Percentiles rank a stretch among this genome's conserved stretches.
Conservation (phyloP, 169 alveolate genomes). For the Cryptosporidium canis region DNA sequence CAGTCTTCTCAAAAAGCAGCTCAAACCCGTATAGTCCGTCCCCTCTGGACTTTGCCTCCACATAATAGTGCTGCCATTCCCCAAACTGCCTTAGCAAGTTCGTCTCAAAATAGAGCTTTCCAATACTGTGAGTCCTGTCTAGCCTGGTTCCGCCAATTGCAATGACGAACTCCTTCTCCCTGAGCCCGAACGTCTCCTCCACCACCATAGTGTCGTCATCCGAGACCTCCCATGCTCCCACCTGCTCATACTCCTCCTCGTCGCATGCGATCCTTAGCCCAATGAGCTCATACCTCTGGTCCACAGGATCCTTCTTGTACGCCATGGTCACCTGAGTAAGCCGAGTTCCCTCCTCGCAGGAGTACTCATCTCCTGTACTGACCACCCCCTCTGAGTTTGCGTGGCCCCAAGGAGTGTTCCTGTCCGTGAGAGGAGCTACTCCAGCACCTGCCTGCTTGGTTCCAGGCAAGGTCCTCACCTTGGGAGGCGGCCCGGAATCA, state of each 20-base stretch:
- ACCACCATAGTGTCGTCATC: background rate
- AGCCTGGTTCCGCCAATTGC: constrained; percentile 55
- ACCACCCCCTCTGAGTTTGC: constrained; percentile 68
- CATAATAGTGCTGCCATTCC: constrained; percentile 70
- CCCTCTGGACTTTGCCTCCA: constrained; percentile 60
- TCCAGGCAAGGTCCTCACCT: constrained; percentile 43
- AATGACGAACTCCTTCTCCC: constrained; percentile 32
- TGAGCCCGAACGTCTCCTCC: constrained; percentile 51
- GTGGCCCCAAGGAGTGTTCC: constrained; percentile 73
- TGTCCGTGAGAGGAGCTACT: constrained; percentile 61
- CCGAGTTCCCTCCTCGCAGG: constrained; percentile 59
- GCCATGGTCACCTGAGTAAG: constrained; percentile 47
- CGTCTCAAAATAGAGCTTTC: constrained; percentile 54
- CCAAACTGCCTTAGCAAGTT: constrained; percentile 66
- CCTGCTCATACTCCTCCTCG: constrained; percentile 54
- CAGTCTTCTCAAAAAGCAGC: constrained; percentile 65
- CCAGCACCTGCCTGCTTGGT: constrained; percentile 32
- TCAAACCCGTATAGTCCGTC: constrained; percentile 53
- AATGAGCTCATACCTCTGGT: background rate
- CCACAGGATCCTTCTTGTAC: background rate
- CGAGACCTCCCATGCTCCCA: constrained; percentile 32
- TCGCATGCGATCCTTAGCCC: constrained; percentile 51
- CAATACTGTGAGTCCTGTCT: constrained; percentile 51
- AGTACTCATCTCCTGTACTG: constrained; percentile 49
- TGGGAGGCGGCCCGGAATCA: constrained; percentile 71